phyloP scores from a whole-genome alignment of 305 asterid genomes.

The Solanum hybrid region DNA sequence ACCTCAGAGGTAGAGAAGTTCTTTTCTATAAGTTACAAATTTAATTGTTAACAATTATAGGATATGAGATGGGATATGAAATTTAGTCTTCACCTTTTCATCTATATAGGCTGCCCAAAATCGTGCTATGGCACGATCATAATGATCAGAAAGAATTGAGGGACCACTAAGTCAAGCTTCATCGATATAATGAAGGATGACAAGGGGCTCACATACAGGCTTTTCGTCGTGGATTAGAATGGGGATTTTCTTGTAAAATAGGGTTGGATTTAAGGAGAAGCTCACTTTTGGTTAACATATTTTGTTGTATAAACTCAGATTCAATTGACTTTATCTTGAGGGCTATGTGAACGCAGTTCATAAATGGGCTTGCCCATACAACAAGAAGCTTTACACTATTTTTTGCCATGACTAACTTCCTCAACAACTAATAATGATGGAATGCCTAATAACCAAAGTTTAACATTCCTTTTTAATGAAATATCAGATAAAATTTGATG shows the following conservation, averaged over 20 bases:
- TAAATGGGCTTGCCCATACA: slow-evolving; percentile 9
- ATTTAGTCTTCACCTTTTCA: slow-evolving; percentile 9
- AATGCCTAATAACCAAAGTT: background rate
- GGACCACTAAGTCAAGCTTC: slow-evolving; percentile 24
- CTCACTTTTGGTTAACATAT: slow-evolving; percentile 5
- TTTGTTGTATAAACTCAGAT: slow-evolving; percentile 11
- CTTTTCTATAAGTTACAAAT: background rate
- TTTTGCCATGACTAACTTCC: slow-evolving; percentile 8
- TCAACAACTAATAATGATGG: background rate
- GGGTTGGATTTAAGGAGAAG: slow-evolving; percentile 26
- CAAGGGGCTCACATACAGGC: slow-evolving; percentile 27
- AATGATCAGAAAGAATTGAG: slow-evolving; percentile 12
- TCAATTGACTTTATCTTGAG: slow-evolving; percentile 19
- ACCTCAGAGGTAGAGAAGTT: background rate
- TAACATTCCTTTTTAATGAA: background rate
- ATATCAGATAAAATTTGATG: background rate
- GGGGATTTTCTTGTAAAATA: slow-evolving; percentile 26
- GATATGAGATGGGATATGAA: no score
- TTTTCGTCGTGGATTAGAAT: slow-evolving; percentile 30
- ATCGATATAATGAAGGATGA: slow-evolving; percentile 39
- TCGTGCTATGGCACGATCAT: slow-evolving; percentile 10
- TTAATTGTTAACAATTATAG: background rate
- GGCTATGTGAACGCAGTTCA: slow-evolving; percentile 17
- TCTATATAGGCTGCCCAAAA: slow-evolving; percentile 22
- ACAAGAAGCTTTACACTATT: slow-evolving; percentile 20